Evolutionary conservation across 495 filamentous ascomycete genomes (phyloP).

Genomic region (Trichocladium antarcticum): DNA sequence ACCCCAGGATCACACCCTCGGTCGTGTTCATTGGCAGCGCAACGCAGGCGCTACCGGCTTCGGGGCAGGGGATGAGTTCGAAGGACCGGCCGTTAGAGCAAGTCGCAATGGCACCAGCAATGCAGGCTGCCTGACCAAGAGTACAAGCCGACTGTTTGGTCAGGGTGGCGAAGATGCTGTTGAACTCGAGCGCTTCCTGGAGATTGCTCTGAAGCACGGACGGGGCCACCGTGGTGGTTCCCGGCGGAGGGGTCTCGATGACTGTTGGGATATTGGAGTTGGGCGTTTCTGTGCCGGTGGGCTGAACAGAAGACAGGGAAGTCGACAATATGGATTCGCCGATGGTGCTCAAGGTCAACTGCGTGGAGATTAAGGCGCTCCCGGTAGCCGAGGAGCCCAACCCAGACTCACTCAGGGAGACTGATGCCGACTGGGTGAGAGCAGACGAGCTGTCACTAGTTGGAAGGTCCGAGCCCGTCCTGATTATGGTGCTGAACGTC

Average conservation of each 20-base stretch:
- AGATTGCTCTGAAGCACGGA: constrained; percentile 29
- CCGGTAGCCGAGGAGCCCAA: no score
- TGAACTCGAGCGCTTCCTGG: constrained; percentile 28
- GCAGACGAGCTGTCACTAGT: no score
- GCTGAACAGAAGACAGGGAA: neutral
- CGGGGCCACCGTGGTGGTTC: constrained; percentile 28
- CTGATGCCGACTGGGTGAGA: no score
- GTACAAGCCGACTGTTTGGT: constrained; percentile 29
- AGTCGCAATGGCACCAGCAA: constrained; percentile 25
- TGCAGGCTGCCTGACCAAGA: constrained; percentile 31
- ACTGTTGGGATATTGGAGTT: constrained; percentile 28
- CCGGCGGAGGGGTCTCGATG: constrained; percentile 24
- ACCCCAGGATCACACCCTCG: constrained; percentile 29
- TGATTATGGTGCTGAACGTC: no score
- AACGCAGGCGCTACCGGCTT: constrained; percentile 25
- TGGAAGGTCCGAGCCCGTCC: neutral
- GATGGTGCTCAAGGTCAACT: no score
- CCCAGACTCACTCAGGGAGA: no score
- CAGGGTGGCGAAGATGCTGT: constrained; percentile 30
- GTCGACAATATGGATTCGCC: neutral
- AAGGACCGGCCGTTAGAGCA: constrained; percentile 26
- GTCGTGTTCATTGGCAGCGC: constrained; percentile 34
- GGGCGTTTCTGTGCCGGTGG: constrained; percentile 18
- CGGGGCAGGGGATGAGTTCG: constrained; percentile 21
- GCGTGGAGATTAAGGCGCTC: no score